Percentiles rank a stretch among this genome's conserved stretches.
Conservation (phyloP, 192 early-diverging fungal genomes). For the Coemansia umbellata region DNA sequence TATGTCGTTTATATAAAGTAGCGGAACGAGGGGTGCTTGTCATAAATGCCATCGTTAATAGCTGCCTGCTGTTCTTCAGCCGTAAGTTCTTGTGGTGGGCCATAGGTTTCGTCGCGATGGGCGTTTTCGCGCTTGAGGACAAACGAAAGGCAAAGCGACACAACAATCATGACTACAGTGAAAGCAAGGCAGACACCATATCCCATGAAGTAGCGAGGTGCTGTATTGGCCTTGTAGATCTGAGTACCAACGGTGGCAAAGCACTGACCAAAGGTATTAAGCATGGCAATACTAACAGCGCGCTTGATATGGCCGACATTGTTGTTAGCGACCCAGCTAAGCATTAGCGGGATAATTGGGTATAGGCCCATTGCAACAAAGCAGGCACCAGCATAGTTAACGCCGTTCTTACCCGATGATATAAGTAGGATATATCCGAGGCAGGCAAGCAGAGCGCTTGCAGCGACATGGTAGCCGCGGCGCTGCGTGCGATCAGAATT, state of each 20-base stretch:
- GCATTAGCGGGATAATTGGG: conserved; percentile 57
- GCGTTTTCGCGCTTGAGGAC: conserved; percentile 60
- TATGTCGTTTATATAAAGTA: conserved; percentile 38
- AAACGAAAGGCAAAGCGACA: conserved; percentile 52
- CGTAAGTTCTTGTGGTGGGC: conserved; percentile 17
- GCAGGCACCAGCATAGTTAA: conserved; percentile 49
- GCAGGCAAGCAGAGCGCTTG: conserved; percentile 25
- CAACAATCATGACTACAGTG: conserved; percentile 48
- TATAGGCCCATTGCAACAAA: conserved; percentile 48
- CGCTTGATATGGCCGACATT: conserved; percentile 69
- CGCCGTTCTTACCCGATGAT: conserved; percentile 19
- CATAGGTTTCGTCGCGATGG: conserved; percentile 21
- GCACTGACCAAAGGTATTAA: conserved; percentile 67
- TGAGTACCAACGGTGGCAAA: conserved; percentile 72
- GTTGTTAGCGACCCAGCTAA: conserved; percentile 66
- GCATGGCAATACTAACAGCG: conserved; percentile 62
- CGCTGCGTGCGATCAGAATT: conserved; percentile 49
- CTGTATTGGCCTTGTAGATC: conserved; percentile 64
- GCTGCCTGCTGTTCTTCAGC: conserved; percentile 35
- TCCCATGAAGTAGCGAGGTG: conserved; percentile 54
- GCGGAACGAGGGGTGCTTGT: conserved; percentile 45
- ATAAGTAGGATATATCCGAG: conserved; percentile 46
- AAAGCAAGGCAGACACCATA: conserved; percentile 51
- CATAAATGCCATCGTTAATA: conserved; percentile 34
- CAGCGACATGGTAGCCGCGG: conserved; percentile 47